Base-by-base conservation (phyloP, 2,329 filamentous ascomycete species). In the Thermothelomyces thermophilus region DNA sequence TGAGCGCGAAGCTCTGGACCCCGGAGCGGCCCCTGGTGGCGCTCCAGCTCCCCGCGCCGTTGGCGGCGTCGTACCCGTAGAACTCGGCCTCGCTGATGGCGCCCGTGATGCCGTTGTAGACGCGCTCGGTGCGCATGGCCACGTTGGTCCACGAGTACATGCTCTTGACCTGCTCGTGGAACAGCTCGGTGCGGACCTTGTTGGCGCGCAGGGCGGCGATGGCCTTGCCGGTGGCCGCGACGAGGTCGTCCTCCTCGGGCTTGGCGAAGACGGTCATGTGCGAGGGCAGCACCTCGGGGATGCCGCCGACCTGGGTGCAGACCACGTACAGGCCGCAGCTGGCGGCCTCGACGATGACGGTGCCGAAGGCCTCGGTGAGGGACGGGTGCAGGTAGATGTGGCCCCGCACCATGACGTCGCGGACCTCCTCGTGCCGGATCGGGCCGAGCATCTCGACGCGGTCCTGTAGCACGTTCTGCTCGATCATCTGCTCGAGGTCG, bases 121-220 rank as follows among this genome's bases (percentile, higher is more conserved):
- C 93, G 26, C 91, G 80, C 69, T 98, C 93, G 0, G 93, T 97
- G 48, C 93, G 86, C 60, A 86, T 80, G 13, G 93, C 93, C 24
- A 98, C 91, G 65, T 98, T 91, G 24, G 87, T 87, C 93, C 93
- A 98, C 1, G 89, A 95, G 70, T 98, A 98, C 93, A 97, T 97
- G 72, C 87, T 87, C 68, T 91, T 90, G 55, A 98, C 93, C 67
- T 97, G 87, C 58, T 95, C 91, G 65, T 98, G 93, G 64, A 98
- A 98, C 36, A 85, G 81, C 65, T 97, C 91, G 1, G 93, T 95
- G 55, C 89, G 83, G 24, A 98, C 86, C 60, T 85, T 88, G 59
- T 90, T 91, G 5, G 85, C 86, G 39, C 91, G 83, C 49, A 98
- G 76, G 26, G 87, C 85, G 0, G 83, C 85, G 54, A 98, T 97